phyloP scores from a whole-genome alignment of 768 basidiomycete genomes.

The Kwoniella sp. region DNA sequence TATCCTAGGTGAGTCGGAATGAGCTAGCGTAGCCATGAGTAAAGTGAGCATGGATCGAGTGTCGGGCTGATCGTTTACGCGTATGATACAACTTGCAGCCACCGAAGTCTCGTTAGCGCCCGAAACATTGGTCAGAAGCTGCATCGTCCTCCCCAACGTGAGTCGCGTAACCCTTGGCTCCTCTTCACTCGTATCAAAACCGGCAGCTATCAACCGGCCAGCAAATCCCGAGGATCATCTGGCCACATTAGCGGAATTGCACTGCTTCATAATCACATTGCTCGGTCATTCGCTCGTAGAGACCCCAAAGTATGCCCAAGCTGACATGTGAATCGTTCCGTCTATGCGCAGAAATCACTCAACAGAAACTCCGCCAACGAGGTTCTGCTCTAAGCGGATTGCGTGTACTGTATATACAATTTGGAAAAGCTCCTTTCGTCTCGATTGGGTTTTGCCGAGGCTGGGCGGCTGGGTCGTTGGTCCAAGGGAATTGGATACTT shows the following conservation, averaged over 20 bases:
- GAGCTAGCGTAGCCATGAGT: neutral
- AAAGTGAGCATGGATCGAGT: neutral
- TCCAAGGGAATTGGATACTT: no score
- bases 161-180: no score
- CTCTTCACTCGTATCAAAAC: no score
- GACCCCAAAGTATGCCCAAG: no score
- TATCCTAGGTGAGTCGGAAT: conserved; percentile 55
- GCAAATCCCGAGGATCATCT: neutral
- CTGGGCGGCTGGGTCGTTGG: no score
- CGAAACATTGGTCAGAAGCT: conserved; percentile 58
- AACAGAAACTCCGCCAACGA: conserved; percentile 55
- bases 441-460: no score
- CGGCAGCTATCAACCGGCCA: no score
- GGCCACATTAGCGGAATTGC: neutral
- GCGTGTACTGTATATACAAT: no score
- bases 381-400: conserved; percentile 56
- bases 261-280: no score
- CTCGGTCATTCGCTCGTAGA: no score
- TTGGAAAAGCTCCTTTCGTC: no score
- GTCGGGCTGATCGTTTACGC: neutral
- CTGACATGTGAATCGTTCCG: no score
- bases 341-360: conserved; percentile 58
- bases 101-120: conserved; percentile 58
- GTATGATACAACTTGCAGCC: conserved; percentile 35
- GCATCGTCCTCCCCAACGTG: conserved; percentile 59